phyloP scores from a whole-genome alignment of 2,329 filamentous ascomycete species.

The Neobulgaria alba region DNA sequence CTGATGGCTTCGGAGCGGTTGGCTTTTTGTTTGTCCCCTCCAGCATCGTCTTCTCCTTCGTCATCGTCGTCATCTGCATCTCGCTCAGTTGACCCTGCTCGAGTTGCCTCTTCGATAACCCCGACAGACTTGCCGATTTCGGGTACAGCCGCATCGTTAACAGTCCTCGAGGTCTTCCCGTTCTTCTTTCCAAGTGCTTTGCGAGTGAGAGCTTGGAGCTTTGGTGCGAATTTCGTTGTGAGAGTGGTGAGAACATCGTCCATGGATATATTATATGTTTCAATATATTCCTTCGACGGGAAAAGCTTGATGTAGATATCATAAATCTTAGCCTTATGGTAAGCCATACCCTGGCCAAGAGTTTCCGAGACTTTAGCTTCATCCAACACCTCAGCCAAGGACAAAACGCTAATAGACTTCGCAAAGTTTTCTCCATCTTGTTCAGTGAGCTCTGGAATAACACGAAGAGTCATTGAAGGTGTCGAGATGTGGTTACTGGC shows the following conservation, averaged over 20 bases:
- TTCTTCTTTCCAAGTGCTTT: constrained; percentile 81
- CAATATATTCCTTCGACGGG: constrained; percentile 70
- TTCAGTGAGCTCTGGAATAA: constrained; percentile 62
- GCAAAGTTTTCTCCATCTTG: constrained; percentile 71
- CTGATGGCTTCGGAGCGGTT: constrained; percentile 77
- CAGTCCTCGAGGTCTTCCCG: constrained; percentile 43
- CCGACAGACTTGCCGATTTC: constrained; percentile 61
- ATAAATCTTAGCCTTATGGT: constrained; percentile 73
- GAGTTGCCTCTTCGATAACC: constrained; percentile 41
- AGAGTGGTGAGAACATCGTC: constrained; percentile 71
- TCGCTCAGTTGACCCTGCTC: constrained; percentile 31
- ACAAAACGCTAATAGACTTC: constrained; percentile 83
- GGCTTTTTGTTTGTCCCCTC: constrained; percentile 61
- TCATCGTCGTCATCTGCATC: constrained; percentile 45
- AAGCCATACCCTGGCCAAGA: constrained; percentile 61
- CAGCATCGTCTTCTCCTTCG: constrained; percentile 66
- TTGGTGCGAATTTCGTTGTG: constrained; percentile 70
- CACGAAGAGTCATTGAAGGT: constrained; percentile 76
- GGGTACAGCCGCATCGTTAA: constrained; percentile 62
- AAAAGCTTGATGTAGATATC: constrained; percentile 78
- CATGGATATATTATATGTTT: constrained; percentile 75
- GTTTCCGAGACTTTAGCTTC: constrained; percentile 72
- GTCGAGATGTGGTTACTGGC: constrained; percentile 84
- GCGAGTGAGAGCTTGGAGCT: constrained; percentile 60
- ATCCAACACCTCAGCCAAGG: constrained; percentile 76